Base-by-base conservation (phyloP, 768 basidiomycete genomes). In the Floccularia luteovirens region DNA sequence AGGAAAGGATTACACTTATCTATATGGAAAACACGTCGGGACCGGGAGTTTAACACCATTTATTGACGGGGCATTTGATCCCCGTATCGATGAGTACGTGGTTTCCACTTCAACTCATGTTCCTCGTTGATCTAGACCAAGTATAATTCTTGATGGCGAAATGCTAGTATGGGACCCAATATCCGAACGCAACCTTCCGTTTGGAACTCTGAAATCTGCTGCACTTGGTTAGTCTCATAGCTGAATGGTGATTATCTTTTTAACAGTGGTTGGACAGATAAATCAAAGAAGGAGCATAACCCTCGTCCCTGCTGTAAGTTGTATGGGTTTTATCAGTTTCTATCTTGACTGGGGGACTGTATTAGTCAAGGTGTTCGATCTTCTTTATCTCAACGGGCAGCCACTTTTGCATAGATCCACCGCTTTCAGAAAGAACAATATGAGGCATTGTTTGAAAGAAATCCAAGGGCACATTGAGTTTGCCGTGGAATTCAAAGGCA, bases 161-260 rank as follows among this genome's bases (percentile, higher is more conserved):
- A 98, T 99, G 94, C 66, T 99, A 23, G 94, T 97, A 2, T 98
- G 88, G 87, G 96, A 98, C 59, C 94, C 94, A 0, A 69, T 85
- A 2, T 81, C 89, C 1, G 82, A 85, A 50, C 78, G 88, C 16
- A 88, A 90, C 52, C 65, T 96, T 14, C 90, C 94, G 0, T 98
- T 99, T 46, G 96, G 96, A 1, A 87, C 80, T 0, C 65, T 99
- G 36, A 99, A 99, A 61, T 89, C 91, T 0, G 90, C 91, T 31
- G 93, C 93, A 0, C 65, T 84, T 12, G 87, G 90, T 90, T 43
- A 30, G 68, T 46, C 27, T 14, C 36, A 50, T 20, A 45, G 13
- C 11, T 14, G 22, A 41, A 16, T 19, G 10, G 7, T 10, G 14
- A 6, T 8, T 7, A 31, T 13, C 14, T 16, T 20, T 17, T 7